phyloP scores from a whole-genome alignment of 352 stramenopile genomes.

The Phytophthora meadii region DNA sequence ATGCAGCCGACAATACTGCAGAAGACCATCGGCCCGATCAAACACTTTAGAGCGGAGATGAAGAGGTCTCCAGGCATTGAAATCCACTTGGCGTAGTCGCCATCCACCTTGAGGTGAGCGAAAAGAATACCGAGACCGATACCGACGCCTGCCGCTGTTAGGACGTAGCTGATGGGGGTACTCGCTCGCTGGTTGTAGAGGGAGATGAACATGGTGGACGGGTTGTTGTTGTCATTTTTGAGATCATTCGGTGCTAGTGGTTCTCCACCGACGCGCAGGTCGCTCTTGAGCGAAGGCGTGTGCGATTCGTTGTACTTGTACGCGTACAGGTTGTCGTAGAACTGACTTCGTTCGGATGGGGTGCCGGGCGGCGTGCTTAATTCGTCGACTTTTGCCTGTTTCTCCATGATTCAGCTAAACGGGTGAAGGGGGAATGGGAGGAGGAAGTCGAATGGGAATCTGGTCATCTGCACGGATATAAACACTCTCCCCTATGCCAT shows the following conservation, averaged over 20 bases:
- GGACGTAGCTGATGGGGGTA: slow-evolving; percentile 45
- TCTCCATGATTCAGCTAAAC: slow-evolving; percentile 14
- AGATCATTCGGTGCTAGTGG: slow-evolving; percentile 1
- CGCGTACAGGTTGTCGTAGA: slow-evolving; percentile 17
- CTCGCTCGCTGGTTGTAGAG: slow-evolving; percentile 51
- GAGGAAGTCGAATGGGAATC: slow-evolving; percentile 8
- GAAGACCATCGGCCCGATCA: slow-evolving; percentile 76
- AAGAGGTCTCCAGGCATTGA: slow-evolving; percentile 69
- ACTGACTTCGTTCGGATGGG: slow-evolving; percentile 20
- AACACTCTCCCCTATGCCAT: slow-evolving; percentile 14
- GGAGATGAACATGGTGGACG: slow-evolving; percentile 48
- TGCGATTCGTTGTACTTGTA: slow-evolving; percentile 32
- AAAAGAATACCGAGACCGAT: slow-evolving; percentile 57
- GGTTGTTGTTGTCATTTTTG: slow-evolving; percentile 30
- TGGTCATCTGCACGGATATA: slow-evolving; percentile 17
- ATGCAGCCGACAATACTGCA: slow-evolving; percentile 71
- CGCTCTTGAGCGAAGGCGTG: slow-evolving; percentile 31
- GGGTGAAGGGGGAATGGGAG: slow-evolving; percentile 9
- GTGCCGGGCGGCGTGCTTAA: slow-evolving; percentile 35
- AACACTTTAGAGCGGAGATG: slow-evolving; percentile 62
- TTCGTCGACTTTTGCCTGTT: slow-evolving; percentile 22
- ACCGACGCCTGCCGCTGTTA: slow-evolving; percentile 47
- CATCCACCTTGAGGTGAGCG: slow-evolving; percentile 38
- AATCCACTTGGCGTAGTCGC: slow-evolving; percentile 49
- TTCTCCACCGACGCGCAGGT: slow-evolving; percentile 19